Evolutionary conservation across 2,329 filamentous ascomycete genomes (phyloP), one percentile per base, ranked within the genome.

Genomic region (Beauveria bassiana): DNA sequence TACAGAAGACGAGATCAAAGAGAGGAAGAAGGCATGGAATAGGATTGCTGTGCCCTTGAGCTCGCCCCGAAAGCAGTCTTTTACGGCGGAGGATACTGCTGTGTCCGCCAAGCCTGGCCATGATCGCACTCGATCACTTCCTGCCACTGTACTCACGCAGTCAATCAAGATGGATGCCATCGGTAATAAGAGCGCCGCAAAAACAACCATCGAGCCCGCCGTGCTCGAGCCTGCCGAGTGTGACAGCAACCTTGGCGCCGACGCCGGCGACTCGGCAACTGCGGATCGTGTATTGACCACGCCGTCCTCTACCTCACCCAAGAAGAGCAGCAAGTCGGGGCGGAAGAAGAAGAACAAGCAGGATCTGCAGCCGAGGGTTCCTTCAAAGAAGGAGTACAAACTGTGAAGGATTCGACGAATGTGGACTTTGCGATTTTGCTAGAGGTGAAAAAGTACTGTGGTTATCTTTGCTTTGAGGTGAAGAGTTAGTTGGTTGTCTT

Each of bases 11-110:
- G 64, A 74, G 61, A 71, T 73, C 40, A 68, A 69, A 64, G 66
- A 65, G 45, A 69, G 72, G 61, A 69, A 65, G 63, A 65, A 68
- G 67, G 68, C 67, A 57, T 73, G 70, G 71, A 66, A 71, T 67
- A 72, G 67, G 61, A 74, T 74, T 64, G 63, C 69, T 45, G 70
- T 73, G 70, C 72, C 73, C 50, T 62, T 72, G 59, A 64, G 67
- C 61, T 69, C 65, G 55, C 66, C 58, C 45, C 62, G 59, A 38
- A 66, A 59, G 61, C 42, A 55, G 24, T 31, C 59, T 38, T 42
- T 26, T 16, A 16, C 22, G 16, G 22, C 54, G 47, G 26, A 14
- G n/a, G 43, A 38, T 22, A 10, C n/a, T 56, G 10, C 8, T 12
- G 20, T 14, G n/a, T 38, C 58, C 18, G n/a, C 20, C 34, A 58